Percentiles rank a stretch among this genome's conserved stretches.
Evolutionary conservation across 2,329 filamentous ascomycete genomes (phyloP).

Genomic region (Alternaria brassicicola): DNA sequence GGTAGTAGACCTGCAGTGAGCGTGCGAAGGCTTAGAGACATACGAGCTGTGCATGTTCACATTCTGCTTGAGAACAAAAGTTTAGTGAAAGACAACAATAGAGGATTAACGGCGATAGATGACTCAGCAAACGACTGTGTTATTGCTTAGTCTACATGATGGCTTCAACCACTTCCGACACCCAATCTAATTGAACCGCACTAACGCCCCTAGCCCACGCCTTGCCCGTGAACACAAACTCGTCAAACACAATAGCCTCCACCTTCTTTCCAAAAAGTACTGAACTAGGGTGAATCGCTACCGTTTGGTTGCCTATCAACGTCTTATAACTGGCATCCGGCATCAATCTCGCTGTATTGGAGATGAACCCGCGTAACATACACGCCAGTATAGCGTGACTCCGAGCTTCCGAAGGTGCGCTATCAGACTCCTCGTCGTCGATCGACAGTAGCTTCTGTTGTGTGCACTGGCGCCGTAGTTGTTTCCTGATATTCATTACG

Average conservation of each 20-base stretch:
- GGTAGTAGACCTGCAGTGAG: slow-evolving; percentile 21
- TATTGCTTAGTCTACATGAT: slow-evolving; percentile 25
- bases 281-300: slow-evolving; percentile 67
- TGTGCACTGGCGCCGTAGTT: slow-evolving; percentile 63
- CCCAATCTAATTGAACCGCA: slow-evolving; percentile 67
- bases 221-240: slow-evolving; percentile 69
- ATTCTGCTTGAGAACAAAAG: neutral
- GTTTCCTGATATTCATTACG: slow-evolving; percentile 69
- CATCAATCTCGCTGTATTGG: slow-evolving; percentile 65
- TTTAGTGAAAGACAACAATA: neutral
- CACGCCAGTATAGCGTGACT: slow-evolving; percentile 61
- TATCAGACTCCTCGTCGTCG: slow-evolving; percentile 17
- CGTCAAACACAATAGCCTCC: slow-evolving; percentile 68
- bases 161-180: slow-evolving; percentile 58
- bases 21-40: neutral
- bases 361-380: slow-evolving; percentile 64
- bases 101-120: neutral
- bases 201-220: slow-evolving; percentile 68
- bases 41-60: neutral
- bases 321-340: slow-evolving; percentile 68
- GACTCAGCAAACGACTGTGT: neutral
- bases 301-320: slow-evolving; percentile 64
- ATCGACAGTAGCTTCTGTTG: slow-evolving; percentile 51
- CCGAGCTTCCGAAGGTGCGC: slow-evolving; percentile 49
- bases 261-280: slow-evolving; percentile 63